These are phyloP conservation scores for Phytophthora macrochlamydospora DNA, from an alignment of 352 stramenopile genomes.

Conservation along the genomic window DNA sequence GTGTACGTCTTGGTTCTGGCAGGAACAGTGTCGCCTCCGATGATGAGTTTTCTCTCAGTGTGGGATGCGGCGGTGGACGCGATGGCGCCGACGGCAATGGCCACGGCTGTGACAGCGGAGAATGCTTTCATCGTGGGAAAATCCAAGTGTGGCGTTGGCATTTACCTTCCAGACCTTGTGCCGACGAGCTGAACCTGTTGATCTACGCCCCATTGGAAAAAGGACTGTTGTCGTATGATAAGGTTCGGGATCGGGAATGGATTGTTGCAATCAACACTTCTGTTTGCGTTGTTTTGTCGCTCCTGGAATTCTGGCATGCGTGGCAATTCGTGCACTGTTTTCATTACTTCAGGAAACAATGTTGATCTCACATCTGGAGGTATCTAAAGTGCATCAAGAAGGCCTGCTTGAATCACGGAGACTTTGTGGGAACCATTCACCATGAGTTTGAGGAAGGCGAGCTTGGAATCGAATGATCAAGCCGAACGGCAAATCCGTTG, in stretches of 20 bases:
- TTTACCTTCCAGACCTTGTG: too few relatives aligned
- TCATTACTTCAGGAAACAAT: too few relatives aligned
- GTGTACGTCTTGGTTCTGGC: constrained; percentile 35
- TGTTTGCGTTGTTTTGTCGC: too few relatives aligned
- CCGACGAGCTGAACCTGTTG: background rate
- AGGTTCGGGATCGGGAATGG: background rate
- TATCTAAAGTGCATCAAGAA: too few relatives aligned
- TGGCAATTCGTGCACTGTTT: too few relatives aligned
- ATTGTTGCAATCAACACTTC: too few relatives aligned
- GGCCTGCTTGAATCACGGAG: too few relatives aligned
- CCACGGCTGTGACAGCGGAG: background rate
- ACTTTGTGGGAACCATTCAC: too few relatives aligned
- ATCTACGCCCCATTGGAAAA: background rate
- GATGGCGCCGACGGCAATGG: background rate
- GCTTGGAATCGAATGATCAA: too few relatives aligned
- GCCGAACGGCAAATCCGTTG: background rate
- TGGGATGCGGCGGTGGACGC: background rate
- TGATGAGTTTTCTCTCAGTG: constrained; percentile 16
- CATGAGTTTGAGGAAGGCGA: too few relatives aligned
- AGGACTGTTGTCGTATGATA: background rate
- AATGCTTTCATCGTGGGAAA: background rate
- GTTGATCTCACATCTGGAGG: too few relatives aligned
- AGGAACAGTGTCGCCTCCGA: constrained; percentile 39
- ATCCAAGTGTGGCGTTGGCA: background rate
- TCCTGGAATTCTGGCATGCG: too few relatives aligned